phyloP scores from a whole-genome alignment of 306 rosid species.

The Prunus padus region DNA sequence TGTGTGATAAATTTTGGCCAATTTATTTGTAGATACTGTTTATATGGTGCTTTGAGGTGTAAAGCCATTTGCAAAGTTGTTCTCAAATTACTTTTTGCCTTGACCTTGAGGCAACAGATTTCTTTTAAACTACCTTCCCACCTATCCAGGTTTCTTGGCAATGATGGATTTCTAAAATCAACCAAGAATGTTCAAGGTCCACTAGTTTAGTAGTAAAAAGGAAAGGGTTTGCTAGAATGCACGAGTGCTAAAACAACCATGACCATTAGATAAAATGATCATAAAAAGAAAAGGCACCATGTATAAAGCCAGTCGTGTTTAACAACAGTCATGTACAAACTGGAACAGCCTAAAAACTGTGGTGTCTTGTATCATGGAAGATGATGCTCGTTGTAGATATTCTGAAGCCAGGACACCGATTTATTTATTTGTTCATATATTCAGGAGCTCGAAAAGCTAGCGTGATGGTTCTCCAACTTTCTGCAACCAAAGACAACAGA shows the following conservation, averaged over 20 bases:
- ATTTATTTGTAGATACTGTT: background rate
- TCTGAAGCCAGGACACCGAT: background rate
- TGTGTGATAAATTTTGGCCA: background rate
- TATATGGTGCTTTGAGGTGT: background rate
- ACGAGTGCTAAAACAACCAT: background rate
- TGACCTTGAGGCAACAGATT: no score
- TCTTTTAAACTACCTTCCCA: no score
- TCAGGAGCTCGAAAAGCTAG: slow-evolving; percentile 20
- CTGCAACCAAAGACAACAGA: slow-evolving; percentile 38
- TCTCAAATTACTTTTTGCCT: no score
- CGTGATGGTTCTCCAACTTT: slow-evolving; percentile 41
- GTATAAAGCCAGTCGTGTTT: background rate
- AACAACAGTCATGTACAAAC: slow-evolving; percentile 1
- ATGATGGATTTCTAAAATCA: no score
- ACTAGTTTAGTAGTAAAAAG: no score
- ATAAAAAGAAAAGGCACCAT: background rate
- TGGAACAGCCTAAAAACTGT: background rate
- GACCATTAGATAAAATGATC: background rate
- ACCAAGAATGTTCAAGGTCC: no score
- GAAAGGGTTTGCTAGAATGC: background rate
- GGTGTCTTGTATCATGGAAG: background rate
- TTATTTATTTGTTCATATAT: slow-evolving; percentile 13
- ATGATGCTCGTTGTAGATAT: background rate
- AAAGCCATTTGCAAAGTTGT: no score
- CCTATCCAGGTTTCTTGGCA: no score